Base-by-base conservation (phyloP, 2,329 filamentous ascomycete species). In the Madurella fahalii region DNA sequence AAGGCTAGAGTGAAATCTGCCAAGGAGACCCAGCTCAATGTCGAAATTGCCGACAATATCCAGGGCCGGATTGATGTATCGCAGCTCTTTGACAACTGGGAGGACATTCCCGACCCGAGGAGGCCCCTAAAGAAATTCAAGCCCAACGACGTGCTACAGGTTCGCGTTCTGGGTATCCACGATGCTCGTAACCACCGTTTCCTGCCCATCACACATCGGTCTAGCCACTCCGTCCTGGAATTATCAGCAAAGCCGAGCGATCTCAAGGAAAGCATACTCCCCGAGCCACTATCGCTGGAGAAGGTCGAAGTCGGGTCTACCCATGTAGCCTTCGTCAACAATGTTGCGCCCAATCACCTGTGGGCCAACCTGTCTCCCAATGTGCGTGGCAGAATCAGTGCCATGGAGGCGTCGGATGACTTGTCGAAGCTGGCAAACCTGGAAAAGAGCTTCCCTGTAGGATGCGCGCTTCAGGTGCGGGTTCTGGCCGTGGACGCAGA, bases 31-130 rank as follows among this genome's bases (percentile, higher is more conserved):
- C 94, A 99, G 68, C 76, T 97, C 52, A 97, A 97, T 62, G 90
- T 99, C 5, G 83, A 89, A 61, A 79, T 97, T 48, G 87, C 90
- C 42, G 90, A 95, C 66, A 90, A 91, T 60, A 79, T 95, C 9
- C 89, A 95, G 68, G 94, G 93, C n/a, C 89, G 94, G 16, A 85
- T 99, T 56, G 93, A 96, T 66, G 83, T 94, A 5, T 95, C 94
- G 1, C 90, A 97, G 68, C 74, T 92, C 12, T 99, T 95, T 68
- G 89, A 96, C 68, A 79, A 78, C 11, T 96, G 88, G 86, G 87
- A 95, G 45, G 86, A 93, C 42, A 94, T 99, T 64, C 78, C 83
- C 53, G 84, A 96, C 66, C 82, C 85, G 54, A 96, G 93, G 71
- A 78, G 84, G 30, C 93, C 94, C 1, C 76, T 97, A n/a, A 77